Percentiles rank a stretch among this genome's conserved stretches.
phyloP scores from a whole-genome alignment of 805 yeast genomes.

The Myxozyma melibiosi region DNA sequence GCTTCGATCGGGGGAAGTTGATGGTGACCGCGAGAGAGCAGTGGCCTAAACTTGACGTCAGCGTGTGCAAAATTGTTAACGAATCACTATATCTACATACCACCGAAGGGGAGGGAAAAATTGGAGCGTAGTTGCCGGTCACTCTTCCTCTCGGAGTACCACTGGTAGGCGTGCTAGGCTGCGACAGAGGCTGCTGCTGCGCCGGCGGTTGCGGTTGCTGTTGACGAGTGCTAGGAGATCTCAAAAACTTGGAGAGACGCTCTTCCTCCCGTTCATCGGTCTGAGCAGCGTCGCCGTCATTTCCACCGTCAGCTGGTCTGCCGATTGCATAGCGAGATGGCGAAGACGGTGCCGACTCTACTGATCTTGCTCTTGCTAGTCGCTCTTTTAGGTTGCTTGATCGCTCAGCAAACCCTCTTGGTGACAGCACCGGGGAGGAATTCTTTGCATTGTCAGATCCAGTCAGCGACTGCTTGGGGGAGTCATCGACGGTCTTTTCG shows the following conservation, averaged over 20 bases:
- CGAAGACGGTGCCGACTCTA: background rate
- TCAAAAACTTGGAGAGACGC: slow-evolving; percentile 23
- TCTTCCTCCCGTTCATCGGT: slow-evolving; percentile 26
- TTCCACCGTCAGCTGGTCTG: background rate
- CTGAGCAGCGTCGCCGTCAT: background rate
- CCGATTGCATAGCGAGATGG: background rate
- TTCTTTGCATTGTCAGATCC: background rate
- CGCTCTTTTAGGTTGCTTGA: background rate
- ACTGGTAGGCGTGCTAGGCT: background rate
- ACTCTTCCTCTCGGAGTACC: background rate
- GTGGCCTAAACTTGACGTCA: slow-evolving; percentile 3
- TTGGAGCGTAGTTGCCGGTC: slow-evolving; percentile 5
- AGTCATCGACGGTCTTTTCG: too few species aligned
- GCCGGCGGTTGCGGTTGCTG: background rate
- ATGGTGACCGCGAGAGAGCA: slow-evolving; percentile 16
- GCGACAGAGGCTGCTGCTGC: slow-evolving; percentile 2
- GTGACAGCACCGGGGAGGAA: too few species aligned
- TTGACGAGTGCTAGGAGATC: slow-evolving; percentile 2
- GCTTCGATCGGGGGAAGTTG: slow-evolving; percentile 21
- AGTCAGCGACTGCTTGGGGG: background rate
- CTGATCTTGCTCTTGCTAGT: background rate
- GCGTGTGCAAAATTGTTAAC: background rate
- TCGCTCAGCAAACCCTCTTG: too few species aligned
- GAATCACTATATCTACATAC: too few species aligned
- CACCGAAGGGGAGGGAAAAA: slow-evolving; percentile 18